Conservation (phyloP, 129 eudicot species). For the Artemisia argyi region DNA sequence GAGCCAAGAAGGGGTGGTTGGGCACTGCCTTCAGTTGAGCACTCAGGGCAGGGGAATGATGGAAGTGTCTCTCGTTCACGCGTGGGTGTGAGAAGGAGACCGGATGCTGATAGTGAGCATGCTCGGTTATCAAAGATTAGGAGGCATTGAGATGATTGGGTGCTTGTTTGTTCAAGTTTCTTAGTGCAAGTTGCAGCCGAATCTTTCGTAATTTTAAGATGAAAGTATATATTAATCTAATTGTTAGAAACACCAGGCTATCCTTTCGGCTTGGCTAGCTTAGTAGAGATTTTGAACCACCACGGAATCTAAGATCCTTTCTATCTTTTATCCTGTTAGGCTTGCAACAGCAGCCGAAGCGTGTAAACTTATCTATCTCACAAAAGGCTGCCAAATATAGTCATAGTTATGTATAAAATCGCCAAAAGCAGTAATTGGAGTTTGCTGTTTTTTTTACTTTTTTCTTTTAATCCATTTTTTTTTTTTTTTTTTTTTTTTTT, state of each 20-base stretch:
- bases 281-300: background rate
- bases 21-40: conserved; percentile 73
- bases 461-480: too few relatives aligned
- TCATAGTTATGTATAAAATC: too few relatives aligned
- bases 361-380: too few relatives aligned
- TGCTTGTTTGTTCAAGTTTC: too few relatives aligned
- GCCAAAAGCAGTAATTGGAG: too few relatives aligned
- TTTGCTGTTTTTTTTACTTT: too few relatives aligned
- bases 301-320: background rate
- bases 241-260: too few relatives aligned
- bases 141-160: conserved; percentile 3
- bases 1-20: conserved; percentile 53
- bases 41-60: conserved; percentile 1
- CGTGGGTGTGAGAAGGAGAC: conserved; percentile 35
- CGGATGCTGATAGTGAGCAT: conserved; percentile 20
- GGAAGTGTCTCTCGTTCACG: background rate
- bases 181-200: conserved; percentile 8
- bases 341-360: background rate
- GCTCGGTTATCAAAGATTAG: conserved; percentile 26
- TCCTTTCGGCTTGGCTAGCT: background rate
- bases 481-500: too few relatives aligned
- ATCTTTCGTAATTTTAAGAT: background rate
- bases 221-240: too few relatives aligned
- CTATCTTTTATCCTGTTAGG: background rate
- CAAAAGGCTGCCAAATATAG: too few relatives aligned